phyloP scores from a whole-genome alignment of 2,329 filamentous ascomycete genomes.

The Cylindrodendrum hubeiense region DNA sequence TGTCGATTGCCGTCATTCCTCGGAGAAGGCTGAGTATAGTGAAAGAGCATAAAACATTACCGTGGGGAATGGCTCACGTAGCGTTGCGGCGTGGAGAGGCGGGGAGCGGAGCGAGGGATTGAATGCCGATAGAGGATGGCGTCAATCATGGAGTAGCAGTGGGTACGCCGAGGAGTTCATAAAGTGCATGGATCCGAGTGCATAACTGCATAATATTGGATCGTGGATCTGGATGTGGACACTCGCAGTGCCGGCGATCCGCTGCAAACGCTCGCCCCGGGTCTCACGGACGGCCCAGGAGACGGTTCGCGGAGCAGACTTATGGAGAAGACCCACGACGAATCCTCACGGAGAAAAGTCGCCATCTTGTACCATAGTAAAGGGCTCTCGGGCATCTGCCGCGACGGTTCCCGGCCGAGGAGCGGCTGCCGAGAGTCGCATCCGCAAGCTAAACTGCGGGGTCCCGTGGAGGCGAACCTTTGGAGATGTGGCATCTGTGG shows the following conservation, averaged over 20 bases:
- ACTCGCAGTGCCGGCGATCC: background rate
- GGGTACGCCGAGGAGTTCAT: background rate
- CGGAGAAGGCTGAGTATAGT: background rate
- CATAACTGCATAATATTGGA: background rate
- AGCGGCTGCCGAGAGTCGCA: conserved; percentile 11
- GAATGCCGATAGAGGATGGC: background rate
- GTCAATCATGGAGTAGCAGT: background rate
- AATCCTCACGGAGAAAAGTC: background rate
- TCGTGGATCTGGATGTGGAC: background rate
- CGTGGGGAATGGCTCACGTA: background rate
- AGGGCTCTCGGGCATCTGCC: background rate
- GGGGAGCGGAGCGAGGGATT: background rate
- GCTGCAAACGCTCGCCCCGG: background rate
- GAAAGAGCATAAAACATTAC: background rate
- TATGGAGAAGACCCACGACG: background rate
- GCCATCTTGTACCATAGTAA: background rate
- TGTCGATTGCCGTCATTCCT: background rate
- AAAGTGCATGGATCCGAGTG: background rate
- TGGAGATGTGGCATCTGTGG: background rate
- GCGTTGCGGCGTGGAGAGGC: background rate
- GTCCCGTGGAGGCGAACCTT: conserved; percentile 6
- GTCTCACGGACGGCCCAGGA: background rate
- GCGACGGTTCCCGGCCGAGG: conserved; percentile 10
- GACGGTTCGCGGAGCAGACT: background rate
- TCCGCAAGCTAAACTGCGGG: conserved; percentile 13